Evolutionary conservation across 768 basidiomycete species (phyloP).

Genomic region (Amanita phalloides): DNA sequence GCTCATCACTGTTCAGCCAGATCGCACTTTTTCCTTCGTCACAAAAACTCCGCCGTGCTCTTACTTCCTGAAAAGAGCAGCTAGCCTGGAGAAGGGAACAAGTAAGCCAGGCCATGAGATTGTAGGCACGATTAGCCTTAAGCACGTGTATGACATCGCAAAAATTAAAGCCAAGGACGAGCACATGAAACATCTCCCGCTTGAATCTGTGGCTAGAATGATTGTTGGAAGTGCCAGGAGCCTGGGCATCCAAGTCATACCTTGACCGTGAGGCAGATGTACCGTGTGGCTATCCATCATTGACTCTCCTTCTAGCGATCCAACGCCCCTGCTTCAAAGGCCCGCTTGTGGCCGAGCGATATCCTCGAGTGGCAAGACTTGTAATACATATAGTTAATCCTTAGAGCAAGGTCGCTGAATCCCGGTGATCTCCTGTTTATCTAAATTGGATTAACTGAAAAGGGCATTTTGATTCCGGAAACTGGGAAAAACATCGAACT

Average conservation of each 20-base stretch:
- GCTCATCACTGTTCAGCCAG: slow-evolving; percentile 87
- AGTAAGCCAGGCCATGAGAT: slow-evolving; percentile 72
- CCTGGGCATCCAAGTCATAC: slow-evolving; percentile 83
- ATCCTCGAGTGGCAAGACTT: neutral
- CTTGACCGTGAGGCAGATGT: slow-evolving; percentile 27
- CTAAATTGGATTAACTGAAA: neutral
- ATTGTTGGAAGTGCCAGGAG: slow-evolving; percentile 84
- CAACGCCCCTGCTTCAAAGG: neutral
- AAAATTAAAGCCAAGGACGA: slow-evolving; percentile 92
- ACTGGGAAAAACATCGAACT: neutral
- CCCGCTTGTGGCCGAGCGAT: neutral
- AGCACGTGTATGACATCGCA: slow-evolving; percentile 98
- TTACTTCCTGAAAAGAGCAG: slow-evolving; percentile 85
- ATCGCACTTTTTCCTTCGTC: slow-evolving; percentile 89
- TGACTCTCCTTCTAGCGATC: slow-evolving; percentile 10
- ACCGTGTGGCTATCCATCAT: slow-evolving; percentile 3
- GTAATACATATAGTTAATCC: neutral
- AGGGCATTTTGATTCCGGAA: neutral
- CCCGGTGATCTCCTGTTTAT: neutral
- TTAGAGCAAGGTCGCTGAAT: neutral
- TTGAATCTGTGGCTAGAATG: slow-evolving; percentile 83
- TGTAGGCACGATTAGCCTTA: slow-evolving; percentile 78
- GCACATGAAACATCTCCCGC: slow-evolving; percentile 74
- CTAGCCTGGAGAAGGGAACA: slow-evolving; percentile 85
- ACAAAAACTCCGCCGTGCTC: slow-evolving; percentile 87